These are phyloP conservation scores for Pisolithus marmoratus DNA, from an alignment of 768 basidiomycete genomes.

Conservation along the genomic window DNA sequence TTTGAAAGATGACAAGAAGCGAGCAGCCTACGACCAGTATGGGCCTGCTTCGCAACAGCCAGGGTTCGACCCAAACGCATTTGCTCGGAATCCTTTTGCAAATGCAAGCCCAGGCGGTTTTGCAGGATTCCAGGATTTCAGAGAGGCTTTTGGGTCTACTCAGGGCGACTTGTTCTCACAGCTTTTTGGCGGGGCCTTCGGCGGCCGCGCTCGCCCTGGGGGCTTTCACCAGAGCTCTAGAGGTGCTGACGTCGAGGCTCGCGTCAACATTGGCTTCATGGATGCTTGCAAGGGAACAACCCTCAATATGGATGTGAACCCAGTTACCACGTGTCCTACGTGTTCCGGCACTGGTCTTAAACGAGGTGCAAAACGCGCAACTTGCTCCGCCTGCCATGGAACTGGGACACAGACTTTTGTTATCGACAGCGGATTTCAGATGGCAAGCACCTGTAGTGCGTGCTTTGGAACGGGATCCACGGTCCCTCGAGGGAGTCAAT, in stretches of 20 bases:
- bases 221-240: conserved; percentile 41
- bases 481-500: conserved; percentile 74
- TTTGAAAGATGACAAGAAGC: conserved; percentile 92
- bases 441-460: conserved; percentile 83
- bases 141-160: conserved; percentile 46
- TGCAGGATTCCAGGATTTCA: conserved; percentile 68
- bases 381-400: conserved; percentile 79
- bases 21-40: conserved; percentile 85
- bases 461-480: conserved; percentile 80
- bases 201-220: conserved; percentile 40
- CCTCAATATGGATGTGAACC: conserved; percentile 69
- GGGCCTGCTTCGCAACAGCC: conserved; percentile 89
- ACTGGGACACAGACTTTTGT: conserved; percentile 85
- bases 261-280: conserved; percentile 74
- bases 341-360: conserved; percentile 88
- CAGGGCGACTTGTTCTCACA: conserved; percentile 77
- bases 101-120: conserved; percentile 49
- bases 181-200: conserved; percentile 68
- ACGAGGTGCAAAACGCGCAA: conserved; percentile 73
- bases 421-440: conserved; percentile 91
- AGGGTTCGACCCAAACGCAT: conserved; percentile 90
- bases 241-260: conserved; percentile 81
- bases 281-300: conserved; percentile 91
- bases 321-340: conserved; percentile 76
- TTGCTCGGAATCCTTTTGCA: conserved; percentile 49